Evolutionary conservation across 768 basidiomycete species (phyloP).

Genomic region (Tubosaeta sp.): DNA sequence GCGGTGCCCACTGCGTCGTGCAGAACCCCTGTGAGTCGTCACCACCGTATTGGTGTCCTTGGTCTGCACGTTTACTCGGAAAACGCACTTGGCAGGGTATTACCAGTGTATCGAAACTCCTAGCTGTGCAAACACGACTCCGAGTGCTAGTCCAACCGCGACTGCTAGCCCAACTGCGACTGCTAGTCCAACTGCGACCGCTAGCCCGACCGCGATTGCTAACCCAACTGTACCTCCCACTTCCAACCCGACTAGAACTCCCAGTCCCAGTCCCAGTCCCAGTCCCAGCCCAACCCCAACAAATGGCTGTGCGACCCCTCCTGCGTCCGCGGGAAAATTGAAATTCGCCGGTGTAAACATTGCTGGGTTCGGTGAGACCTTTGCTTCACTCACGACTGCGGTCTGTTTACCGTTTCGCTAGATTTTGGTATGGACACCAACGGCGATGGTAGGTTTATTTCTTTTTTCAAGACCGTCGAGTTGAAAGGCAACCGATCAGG

Average conservation of each 20-base stretch:
- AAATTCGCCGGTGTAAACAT: slow-evolving; percentile 48
- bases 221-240: neutral
- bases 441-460: slow-evolving; percentile 37
- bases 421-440: slow-evolving; percentile 48
- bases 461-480: neutral
- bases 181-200: neutral
- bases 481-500: neutral
- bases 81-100: neutral
- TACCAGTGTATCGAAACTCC: neutral
- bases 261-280: neutral
- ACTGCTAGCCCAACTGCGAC: neutral
- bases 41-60: neutral
- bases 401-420: neutral
- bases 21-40: neutral
- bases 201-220: neutral
- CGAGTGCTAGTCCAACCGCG: neutral
- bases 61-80: neutral
- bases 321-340: slow-evolving; percentile 12
- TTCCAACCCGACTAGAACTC: neutral
- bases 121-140: neutral
- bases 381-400: neutral
- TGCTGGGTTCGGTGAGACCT: slow-evolving; percentile 40
- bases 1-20: neutral
- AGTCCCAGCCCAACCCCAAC: neutral
- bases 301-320: neutral